Percentiles rank a stretch among this genome's conserved stretches.
Conservation (phyloP, 176 grass and related monocot species). For the Carex littledalei region DNA sequence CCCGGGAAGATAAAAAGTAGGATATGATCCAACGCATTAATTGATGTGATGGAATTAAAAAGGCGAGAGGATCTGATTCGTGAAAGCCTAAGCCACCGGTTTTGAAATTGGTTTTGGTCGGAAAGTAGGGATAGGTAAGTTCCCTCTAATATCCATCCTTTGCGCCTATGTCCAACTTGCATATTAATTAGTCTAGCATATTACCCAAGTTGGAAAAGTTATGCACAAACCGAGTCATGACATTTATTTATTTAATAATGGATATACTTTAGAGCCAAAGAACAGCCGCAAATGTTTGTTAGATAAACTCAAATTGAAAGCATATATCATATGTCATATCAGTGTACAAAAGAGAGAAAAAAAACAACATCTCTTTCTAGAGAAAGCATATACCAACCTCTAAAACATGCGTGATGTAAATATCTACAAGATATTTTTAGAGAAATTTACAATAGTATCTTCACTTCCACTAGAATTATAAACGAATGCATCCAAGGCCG, state of each 20-base stretch:
- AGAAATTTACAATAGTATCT: neutral
- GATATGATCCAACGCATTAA: neutral
- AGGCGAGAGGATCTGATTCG: neutral
- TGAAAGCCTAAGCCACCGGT: neutral
- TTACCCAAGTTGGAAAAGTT: neutral
- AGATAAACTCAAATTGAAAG: neutral
- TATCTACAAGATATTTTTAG: neutral
- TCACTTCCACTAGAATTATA: neutral
- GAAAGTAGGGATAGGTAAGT: constrained; percentile 10
- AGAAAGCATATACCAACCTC: too few species aligned
- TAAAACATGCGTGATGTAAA: neutral
- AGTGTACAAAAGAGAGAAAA: too few species aligned
- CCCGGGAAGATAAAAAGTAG: neutral
- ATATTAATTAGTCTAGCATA: neutral
- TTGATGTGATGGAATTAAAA: neutral
- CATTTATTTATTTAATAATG: neutral
- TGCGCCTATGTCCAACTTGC: too few species aligned
- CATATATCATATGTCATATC: neutral
- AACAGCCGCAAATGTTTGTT: neutral
- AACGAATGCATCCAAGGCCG: neutral
- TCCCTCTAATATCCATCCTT: neutral
- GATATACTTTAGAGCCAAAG: too few species aligned
- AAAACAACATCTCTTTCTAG: neutral
- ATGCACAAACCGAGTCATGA: neutral
- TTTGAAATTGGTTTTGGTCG: neutral